Conservation (phyloP, 164 flowering plant genomes). For the Echeveria elegans region DNA sequence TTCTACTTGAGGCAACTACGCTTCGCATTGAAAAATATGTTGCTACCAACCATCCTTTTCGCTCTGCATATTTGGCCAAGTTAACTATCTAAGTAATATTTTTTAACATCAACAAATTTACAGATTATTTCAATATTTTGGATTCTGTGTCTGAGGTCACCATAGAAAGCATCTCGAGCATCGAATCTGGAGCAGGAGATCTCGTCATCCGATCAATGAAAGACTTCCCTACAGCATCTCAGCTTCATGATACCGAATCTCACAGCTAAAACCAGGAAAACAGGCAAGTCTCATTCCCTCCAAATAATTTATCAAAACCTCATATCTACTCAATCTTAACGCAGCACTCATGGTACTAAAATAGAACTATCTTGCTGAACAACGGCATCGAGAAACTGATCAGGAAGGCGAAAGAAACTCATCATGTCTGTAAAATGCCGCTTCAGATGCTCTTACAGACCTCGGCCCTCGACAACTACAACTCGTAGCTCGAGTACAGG, state of each 20-base stretch:
- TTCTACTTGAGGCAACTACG: slow-evolving; percentile 91
- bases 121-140: slow-evolving; percentile 77
- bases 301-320: not conserved
- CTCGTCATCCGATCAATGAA: slow-evolving; percentile 78
- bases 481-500: slow-evolving; percentile 22
- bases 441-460: slow-evolving; percentile 84
- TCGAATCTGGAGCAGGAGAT: slow-evolving; percentile 95
- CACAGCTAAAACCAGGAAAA: slow-evolving; percentile 78
- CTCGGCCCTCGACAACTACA: slow-evolving; percentile 79
- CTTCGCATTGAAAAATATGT: not conserved
- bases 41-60: not conserved
- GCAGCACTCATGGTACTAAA: not conserved
- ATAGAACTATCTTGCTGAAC: slow-evolving; percentile 60
- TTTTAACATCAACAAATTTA: not conserved
- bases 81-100: no score
- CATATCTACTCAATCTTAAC: not conserved
- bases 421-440: slow-evolving; percentile 73
- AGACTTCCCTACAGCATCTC: slow-evolving; percentile 60
- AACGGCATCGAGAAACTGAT: slow-evolving; percentile 78
- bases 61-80: not conserved
- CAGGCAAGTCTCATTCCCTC: slow-evolving; percentile 38
- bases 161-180: slow-evolving; percentile 75
- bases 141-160: slow-evolving; percentile 65
- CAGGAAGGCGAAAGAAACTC: slow-evolving; percentile 67
- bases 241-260: slow-evolving; percentile 89